These are phyloP conservation scores for Spongiforma sp. DNA, from an alignment of 1,284 basidiomycete genomes.

Conservation along the genomic window DNA sequence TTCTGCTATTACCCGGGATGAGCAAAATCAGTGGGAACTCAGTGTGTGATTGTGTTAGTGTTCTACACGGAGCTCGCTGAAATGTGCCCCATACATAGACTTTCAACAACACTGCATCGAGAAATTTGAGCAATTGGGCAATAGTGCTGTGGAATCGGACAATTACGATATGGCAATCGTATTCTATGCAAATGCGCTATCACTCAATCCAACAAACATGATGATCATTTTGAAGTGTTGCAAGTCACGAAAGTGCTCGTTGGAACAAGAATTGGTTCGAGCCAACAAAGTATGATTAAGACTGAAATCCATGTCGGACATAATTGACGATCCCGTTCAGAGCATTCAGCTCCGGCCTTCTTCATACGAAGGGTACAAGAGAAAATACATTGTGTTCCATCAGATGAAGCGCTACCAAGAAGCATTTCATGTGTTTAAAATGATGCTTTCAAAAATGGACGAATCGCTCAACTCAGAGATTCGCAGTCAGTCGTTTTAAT, in stretches of 20 bases:
- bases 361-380: neutral
- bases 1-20: neutral
- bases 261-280: neutral
- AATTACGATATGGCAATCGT: neutral
- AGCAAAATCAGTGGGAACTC: neutral
- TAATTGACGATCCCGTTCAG: neutral
- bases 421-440: neutral
- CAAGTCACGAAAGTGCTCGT: neutral
- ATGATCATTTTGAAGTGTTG: neutral
- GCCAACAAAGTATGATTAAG: neutral
- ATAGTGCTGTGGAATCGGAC: neutral
- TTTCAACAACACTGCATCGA: neutral
- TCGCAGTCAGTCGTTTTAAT: neutral
- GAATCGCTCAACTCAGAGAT: neutral
- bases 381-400: neutral
- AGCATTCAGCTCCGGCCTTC: neutral
- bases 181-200: neutral
- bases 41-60: neutral
- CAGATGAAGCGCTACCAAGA: neutral
- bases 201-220: neutral
- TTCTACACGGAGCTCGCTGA: neutral
- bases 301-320: neutral
- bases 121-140: neutral
- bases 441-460: neutral
- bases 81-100: neutral